A percentile compares a stretch with the other conserved stretches of the same genome.
Conservation (phyloP, 495 filamentous ascomycete genomes). For the Penicillium waksmanii region DNA sequence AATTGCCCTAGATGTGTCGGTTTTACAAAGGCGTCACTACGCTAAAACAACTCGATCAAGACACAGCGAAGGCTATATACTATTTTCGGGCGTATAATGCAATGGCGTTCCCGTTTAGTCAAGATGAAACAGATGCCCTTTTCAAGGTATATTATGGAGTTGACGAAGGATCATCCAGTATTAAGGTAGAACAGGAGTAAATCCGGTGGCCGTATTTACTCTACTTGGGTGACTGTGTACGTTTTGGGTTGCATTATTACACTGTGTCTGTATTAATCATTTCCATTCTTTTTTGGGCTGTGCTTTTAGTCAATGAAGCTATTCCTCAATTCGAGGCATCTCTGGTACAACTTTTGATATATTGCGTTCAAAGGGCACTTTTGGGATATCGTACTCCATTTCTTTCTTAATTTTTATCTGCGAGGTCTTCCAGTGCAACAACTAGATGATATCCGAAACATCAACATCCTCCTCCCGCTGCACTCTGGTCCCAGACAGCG, state of each 20-base stretch:
- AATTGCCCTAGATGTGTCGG: too few relatives aligned
- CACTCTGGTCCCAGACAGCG: conserved; percentile 23
- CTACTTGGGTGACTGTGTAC: too few relatives aligned
- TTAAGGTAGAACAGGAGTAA: too few relatives aligned
- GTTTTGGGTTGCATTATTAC: too few relatives aligned
- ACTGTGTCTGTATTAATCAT: too few relatives aligned
- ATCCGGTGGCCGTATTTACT: too few relatives aligned
- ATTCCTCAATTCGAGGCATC: too few relatives aligned
- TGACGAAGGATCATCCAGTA: neutral
- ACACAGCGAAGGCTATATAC: neutral
- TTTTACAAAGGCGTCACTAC: too few relatives aligned
- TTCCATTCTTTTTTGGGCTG: too few relatives aligned
- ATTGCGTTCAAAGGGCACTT: neutral
- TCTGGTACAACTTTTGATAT: too few relatives aligned
- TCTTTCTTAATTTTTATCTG: neutral
- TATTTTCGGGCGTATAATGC: neutral
- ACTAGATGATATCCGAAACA: conserved; percentile 17
- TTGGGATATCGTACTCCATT: neutral
- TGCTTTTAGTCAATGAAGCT: too few relatives aligned
- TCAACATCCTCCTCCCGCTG: conserved; percentile 24
- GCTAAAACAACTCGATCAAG: neutral
- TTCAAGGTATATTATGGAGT: neutral
- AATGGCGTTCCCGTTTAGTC: neutral
- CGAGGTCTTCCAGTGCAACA: neutral
- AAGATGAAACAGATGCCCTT: neutral